These are phyloP conservation scores for Pulveroboletus sp. DNA, from an alignment of 768 basidiomycete genomes.

Conservation along the genomic window DNA sequence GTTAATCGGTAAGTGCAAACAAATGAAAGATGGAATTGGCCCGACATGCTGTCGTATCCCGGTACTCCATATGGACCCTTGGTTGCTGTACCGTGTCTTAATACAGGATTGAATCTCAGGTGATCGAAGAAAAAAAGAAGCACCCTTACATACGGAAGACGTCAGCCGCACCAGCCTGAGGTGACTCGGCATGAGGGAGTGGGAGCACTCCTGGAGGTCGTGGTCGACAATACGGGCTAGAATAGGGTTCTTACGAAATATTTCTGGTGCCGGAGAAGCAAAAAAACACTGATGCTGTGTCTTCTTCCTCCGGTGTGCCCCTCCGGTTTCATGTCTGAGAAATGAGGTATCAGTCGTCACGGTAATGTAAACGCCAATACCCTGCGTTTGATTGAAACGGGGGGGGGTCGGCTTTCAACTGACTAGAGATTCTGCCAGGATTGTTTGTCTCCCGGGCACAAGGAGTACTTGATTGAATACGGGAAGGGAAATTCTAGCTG, in stretches of 20 bases:
- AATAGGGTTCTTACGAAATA: constrained; percentile 20
- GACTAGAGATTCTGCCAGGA: neutral
- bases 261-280: constrained; percentile 16
- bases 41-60: constrained; percentile 11
- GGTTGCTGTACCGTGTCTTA: constrained; percentile 1
- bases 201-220: neutral
- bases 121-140: constrained; percentile 7
- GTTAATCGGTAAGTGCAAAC: neutral
- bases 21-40: neutral
- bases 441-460: too few relatives aligned
- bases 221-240: neutral
- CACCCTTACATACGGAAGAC: constrained; percentile 3
- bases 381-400: neutral
- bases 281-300: constrained; percentile 25
- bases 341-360: constrained; percentile 7
- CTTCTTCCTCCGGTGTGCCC: neutral
- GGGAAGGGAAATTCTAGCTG: neutral
- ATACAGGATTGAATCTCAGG: constrained; percentile 13
- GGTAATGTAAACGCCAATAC: neutral
- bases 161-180: constrained; percentile 9
- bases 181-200: constrained; percentile 2
- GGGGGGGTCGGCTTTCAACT: neutral
- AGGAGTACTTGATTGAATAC: neutral
- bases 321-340: constrained; percentile 6
- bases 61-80: constrained; percentile 8